A percentile compares a stretch with the other conserved stretches of the same genome.
Conservation (phyloP, 2,329 filamentous ascomycete species). For the Pyrenochaeta sp. region DNA sequence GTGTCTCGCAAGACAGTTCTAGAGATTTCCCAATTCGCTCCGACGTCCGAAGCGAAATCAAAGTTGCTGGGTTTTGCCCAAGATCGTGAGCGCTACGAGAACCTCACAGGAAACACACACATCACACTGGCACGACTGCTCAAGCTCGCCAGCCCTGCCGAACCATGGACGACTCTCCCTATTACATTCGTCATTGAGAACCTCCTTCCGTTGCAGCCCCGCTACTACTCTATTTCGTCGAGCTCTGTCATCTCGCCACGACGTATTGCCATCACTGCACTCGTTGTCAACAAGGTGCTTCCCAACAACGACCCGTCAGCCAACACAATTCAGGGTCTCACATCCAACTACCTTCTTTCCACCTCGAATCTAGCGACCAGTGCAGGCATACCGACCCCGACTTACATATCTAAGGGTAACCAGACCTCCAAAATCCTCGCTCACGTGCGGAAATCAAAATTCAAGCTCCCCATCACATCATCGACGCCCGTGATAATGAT, state of each 20-base stretch:
- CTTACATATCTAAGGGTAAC: constrained; percentile 16
- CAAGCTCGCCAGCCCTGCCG: constrained; percentile 30
- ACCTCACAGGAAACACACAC: constrained; percentile 40
- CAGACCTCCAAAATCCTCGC: constrained; percentile 43
- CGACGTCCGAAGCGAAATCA: constrained; percentile 38
- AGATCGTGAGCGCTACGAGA: constrained; percentile 44
- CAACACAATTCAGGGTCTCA: constrained; percentile 43
- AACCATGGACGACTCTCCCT: constrained; percentile 43
- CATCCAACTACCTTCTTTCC: constrained; percentile 50
- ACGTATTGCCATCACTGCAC: constrained; percentile 48
- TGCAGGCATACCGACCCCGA: constrained; percentile 17
- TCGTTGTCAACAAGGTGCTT: constrained; percentile 46
- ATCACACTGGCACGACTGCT: constrained; percentile 51
- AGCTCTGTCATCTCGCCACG: constrained; percentile 49
- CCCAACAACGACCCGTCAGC: constrained; percentile 13
- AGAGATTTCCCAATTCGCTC: constrained; percentile 51
- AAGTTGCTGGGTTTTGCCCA: constrained; percentile 40
- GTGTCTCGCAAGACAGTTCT: constrained; percentile 50
- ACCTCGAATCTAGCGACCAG: constrained; percentile 28
- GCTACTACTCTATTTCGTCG: constrained; percentile 48
- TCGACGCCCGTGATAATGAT: constrained; percentile 58
- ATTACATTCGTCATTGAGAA: constrained; percentile 42
- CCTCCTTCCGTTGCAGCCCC: constrained; percentile 33
- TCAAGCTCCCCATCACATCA: constrained; percentile 54
- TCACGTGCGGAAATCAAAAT: constrained; percentile 53